Evolutionary conservation across 352 stramenopile genomes (phyloP).

Genomic region (Pythium guiyangense): DNA sequence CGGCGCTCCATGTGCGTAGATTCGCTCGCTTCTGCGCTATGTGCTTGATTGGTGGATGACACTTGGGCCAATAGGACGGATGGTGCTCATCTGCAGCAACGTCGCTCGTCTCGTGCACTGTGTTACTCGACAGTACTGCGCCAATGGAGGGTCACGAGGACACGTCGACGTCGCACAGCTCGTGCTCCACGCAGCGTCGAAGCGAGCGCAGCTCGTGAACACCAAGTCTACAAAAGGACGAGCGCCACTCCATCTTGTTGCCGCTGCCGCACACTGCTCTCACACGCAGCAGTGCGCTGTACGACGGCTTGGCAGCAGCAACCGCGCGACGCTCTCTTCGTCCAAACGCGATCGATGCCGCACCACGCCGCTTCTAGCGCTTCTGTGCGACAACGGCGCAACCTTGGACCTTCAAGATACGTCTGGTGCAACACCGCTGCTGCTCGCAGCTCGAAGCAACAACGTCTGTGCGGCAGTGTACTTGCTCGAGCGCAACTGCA

Average conservation of each 20-base stretch:
- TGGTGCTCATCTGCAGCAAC: not conserved
- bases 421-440: slow-evolving; percentile 30
- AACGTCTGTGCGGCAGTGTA: slow-evolving; percentile 18
- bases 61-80: too few species aligned
- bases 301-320: not conserved
- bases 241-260: slow-evolving; percentile 43
- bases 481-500: slow-evolving; percentile 29
- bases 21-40: not conserved
- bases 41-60: not conserved
- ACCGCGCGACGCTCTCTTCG: not conserved
- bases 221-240: slow-evolving; percentile 41
- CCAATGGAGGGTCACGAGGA: slow-evolving; percentile 20
- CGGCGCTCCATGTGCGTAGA: slow-evolving; percentile 44
- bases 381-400: slow-evolving; percentile 25
- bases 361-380: slow-evolving; percentile 18
- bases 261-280: slow-evolving; percentile 6
- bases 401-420: slow-evolving; percentile 36
- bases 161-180: slow-evolving; percentile 34
- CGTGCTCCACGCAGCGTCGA: slow-evolving; percentile 20
- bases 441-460: slow-evolving; percentile 26
- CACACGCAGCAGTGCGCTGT: slow-evolving; percentile 1
- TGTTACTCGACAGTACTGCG: slow-evolving; percentile 34
- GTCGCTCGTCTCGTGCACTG: not conserved
- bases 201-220: slow-evolving; percentile 24
- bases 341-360: not conserved